Conservation (phyloP, 2,329 filamentous ascomycete species). For the Neoscytalidium dimidiatum region DNA sequence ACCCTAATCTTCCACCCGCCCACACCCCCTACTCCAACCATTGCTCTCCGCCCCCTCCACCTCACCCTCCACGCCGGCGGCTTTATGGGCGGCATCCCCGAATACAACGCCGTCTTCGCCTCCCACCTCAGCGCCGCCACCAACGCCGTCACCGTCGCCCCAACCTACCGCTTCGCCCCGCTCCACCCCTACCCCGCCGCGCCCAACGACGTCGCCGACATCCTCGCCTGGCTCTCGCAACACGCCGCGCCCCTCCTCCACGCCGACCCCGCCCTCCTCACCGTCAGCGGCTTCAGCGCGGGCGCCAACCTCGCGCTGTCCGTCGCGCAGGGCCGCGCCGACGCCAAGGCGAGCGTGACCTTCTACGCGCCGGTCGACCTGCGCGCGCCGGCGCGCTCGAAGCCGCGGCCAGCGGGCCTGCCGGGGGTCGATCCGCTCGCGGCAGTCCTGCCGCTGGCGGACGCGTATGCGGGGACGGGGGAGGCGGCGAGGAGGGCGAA, state of each 20-base stretch:
- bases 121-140: constrained; percentile 39
- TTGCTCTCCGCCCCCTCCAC: constrained; percentile 45
- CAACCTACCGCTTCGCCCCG: constrained; percentile 46
- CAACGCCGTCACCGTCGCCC: constrained; percentile 43
- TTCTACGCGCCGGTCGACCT: constrained; percentile 40
- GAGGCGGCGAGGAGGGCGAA: background rate
- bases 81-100: constrained; percentile 48
- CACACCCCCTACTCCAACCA: constrained; percentile 37
- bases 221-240: constrained; percentile 40
- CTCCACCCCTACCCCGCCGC: constrained; percentile 43
- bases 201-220: constrained; percentile 48
- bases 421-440: background rate
- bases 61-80: constrained; percentile 48
- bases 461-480: constrained; percentile 43
- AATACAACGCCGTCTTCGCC: constrained; percentile 40
- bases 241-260: constrained; percentile 23
- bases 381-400: background rate
- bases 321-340: constrained; percentile 21
- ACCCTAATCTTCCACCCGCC: constrained; percentile 47
- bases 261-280: constrained; percentile 45
- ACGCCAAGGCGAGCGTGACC: constrained; percentile 30
- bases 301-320: constrained; percentile 49
- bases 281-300: constrained; percentile 47
- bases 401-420: background rate
- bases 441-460: constrained; percentile 35